These are phyloP conservation scores for Leptographium flavum DNA, from an alignment of 2,329 filamentous ascomycete genomes.

Conservation along the genomic window DNA sequence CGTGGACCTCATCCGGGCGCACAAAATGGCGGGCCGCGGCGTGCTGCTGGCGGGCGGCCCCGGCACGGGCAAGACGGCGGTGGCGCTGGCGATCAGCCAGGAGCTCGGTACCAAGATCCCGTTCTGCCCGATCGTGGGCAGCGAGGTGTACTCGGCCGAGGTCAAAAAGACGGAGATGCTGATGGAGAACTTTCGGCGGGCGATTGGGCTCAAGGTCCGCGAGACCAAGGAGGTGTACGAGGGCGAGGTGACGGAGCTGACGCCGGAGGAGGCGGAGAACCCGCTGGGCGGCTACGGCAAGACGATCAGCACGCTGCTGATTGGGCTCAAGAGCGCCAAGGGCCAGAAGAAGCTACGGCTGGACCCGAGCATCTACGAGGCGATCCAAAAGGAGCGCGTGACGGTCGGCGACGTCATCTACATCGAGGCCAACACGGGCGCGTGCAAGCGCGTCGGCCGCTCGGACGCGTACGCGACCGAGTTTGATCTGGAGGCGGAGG, in stretches of 20 bases:
- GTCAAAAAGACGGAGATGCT: constrained; percentile 99
- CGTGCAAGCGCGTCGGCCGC: constrained; percentile 90
- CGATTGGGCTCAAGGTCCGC: constrained; percentile 90
- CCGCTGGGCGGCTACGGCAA: constrained; percentile 92
- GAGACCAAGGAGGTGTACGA: constrained; percentile 99
- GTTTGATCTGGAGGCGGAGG: constrained; percentile 95
- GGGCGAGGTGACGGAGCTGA: constrained; percentile 94
- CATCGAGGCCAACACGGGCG: constrained; percentile 97
- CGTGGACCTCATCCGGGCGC: constrained; percentile 86
- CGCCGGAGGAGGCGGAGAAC: constrained; percentile 95
- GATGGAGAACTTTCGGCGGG: constrained; percentile 97
- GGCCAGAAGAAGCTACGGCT: constrained; percentile 95
- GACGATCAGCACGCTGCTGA: constrained; percentile 90
- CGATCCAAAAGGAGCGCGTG: constrained; percentile 95
- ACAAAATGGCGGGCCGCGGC: constrained; percentile 94
- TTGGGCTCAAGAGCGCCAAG: constrained; percentile 87
- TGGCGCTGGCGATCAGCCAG: constrained; percentile 89
- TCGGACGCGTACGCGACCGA: constrained; percentile 97
- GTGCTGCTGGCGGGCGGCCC: constrained; percentile 89
- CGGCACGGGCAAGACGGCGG: constrained; percentile 91
- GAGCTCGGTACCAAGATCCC: constrained; percentile 96
- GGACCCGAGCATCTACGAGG: constrained; percentile 97
- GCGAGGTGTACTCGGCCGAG: constrained; percentile 94
- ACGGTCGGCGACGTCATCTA: constrained; percentile 96
- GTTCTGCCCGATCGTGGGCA: constrained; percentile 95